Percentiles rank a stretch among this genome's conserved stretches.
Conservation (phyloP, 2,329 filamentous ascomycete species). For the Sphaerulina vaccinii region DNA sequence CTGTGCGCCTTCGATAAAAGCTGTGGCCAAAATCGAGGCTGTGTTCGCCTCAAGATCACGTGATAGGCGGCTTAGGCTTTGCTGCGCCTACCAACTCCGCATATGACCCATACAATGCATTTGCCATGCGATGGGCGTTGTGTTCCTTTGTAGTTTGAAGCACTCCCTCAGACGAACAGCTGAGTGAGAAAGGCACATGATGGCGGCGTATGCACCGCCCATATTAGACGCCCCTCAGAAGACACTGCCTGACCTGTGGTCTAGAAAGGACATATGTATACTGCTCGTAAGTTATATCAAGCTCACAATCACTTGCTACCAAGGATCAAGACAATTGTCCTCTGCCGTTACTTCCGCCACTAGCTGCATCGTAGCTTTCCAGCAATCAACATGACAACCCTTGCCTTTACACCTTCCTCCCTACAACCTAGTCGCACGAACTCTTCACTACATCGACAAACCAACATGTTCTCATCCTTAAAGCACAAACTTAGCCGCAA, state of each 20-base stretch:
- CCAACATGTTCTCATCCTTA: constrained; percentile 25
- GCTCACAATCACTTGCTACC: neutral
- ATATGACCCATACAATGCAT: too few species aligned
- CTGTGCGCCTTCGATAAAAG: too few species aligned
- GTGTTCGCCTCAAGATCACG: neutral
- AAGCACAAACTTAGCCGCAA: constrained; percentile 27
- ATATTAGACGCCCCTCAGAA: neutral
- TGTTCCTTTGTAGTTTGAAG: too few species aligned
- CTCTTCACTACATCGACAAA: constrained; percentile 21
- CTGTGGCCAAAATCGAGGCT: neutral
- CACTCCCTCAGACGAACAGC: too few species aligned
- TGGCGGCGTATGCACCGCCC: neutral
- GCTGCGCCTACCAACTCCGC: neutral
- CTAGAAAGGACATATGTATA: neutral
- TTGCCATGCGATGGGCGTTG: too few species aligned
- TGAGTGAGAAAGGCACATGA: too few species aligned
- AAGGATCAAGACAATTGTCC: neutral
- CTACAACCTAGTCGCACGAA: constrained; percentile 19
- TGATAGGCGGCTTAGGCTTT: neutral
- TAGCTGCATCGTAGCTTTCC: neutral
- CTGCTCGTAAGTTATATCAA: neutral
- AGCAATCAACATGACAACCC: constrained; percentile 12
- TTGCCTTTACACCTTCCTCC: constrained; percentile 4
- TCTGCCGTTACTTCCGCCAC: neutral
- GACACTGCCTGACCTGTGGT: neutral